A percentile compares a stretch with the other conserved stretches of the same genome.
phyloP scores from a whole-genome alignment of 23 red algal species.

The Gracilaria vermiculophylla region DNA sequence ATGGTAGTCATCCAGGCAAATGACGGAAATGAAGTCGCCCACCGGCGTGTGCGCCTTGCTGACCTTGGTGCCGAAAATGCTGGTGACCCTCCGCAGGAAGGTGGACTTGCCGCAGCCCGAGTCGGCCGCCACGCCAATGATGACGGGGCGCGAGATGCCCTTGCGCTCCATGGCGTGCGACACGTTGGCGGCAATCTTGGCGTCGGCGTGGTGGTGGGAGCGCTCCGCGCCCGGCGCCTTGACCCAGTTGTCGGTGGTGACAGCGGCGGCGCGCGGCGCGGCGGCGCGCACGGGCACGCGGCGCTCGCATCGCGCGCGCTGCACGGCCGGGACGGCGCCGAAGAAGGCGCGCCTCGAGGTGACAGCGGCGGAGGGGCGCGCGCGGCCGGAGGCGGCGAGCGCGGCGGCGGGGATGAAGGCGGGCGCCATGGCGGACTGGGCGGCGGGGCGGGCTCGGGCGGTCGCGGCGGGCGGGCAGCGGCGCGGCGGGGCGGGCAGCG shows the following conservation, averaged over 20 bases:
- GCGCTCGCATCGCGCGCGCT: not conserved
- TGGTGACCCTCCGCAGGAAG: constrained; percentile 86
- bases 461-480: not conserved
- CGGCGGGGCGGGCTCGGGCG: not conserved
- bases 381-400: not conserved
- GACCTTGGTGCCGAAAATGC: constrained; percentile 94
- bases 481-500: constrained; percentile 9
- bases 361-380: not conserved
- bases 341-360: constrained; percentile 20
- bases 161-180: constrained; percentile 73
- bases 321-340: not conserved
- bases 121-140: constrained; percentile 99
- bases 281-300: not conserved
- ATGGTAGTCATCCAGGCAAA: constrained; percentile 98
- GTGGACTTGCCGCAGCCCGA: constrained; percentile 96
- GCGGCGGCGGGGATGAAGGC: constrained; percentile 18
- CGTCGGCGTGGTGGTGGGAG: constrained; percentile 49
- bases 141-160: constrained; percentile 86
- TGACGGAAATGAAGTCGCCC: constrained; percentile 96
- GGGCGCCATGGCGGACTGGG: constrained; percentile 7
- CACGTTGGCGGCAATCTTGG: constrained; percentile 67
- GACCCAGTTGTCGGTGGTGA: constrained; percentile 65
- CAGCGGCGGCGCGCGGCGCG: constrained; percentile 28
- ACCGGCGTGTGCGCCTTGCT: constrained; percentile 88
- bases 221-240: constrained; percentile 52